Base-by-base conservation (phyloP, 2,329 filamentous ascomycete species). In the Pyrenophora teres region DNA sequence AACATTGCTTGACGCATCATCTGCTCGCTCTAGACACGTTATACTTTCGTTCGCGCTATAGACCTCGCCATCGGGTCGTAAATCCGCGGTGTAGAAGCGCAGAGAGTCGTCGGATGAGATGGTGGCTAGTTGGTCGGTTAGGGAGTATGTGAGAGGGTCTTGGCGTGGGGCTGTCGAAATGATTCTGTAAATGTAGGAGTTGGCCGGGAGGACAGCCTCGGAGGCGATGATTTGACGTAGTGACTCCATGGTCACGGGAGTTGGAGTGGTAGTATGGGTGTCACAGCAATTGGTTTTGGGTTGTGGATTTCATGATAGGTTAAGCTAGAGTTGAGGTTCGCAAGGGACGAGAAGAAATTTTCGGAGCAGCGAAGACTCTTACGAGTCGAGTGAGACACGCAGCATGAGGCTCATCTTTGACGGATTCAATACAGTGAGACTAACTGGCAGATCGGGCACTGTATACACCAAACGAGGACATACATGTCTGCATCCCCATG, bases 101-200 rank as follows among this genome's bases (percentile, higher is more conserved):
- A 92, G 77, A n/a, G 78, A 81, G 72, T 90, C 84, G 74, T 91
- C 87, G 0, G 88, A 90, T 3, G 86, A 83, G 50, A 88, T 87
- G 13, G 83, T 80, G 1, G 83, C 84, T 35, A 89, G 77, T 4
- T 68, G 62, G 31, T 69, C 65, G 32, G 62, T 65, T 47, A 61
- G 55, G 1, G 56, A 60, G 55, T 69, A 72, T 27, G 62, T 68
- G 48, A 71, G 64, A 16, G 66, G 64, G 39, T 69, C 64, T 48
- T 63, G 56, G 46, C 68, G 67, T 19, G 65, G 53, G 13, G 67
- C 65, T 32, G 69, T 73, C 12, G 69, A 66, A 38, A 72, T 62
- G 43, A 74, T 64, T 38, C 62, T 67, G 63, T 75, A 75, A 57
- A 75, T 74, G 65, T 74, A 75, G 2, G 72, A 71, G 39, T 68